phyloP scores from a whole-genome alignment of 768 basidiomycete species.

The Suillus fuscotomentosus region DNA sequence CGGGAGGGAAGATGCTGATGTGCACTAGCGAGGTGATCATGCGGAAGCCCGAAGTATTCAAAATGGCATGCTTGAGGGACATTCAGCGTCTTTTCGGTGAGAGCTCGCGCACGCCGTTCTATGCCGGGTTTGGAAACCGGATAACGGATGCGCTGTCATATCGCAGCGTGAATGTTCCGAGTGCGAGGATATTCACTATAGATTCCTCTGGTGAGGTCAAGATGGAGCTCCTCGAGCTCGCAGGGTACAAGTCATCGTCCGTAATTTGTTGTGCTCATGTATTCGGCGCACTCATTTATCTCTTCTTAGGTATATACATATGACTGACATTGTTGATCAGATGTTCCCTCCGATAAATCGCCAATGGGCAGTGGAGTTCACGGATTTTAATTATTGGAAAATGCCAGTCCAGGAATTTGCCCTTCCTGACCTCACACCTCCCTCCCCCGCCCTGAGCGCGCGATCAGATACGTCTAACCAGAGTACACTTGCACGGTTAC shows the following conservation, averaged over 20 bases:
- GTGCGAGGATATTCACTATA: conserved; percentile 94
- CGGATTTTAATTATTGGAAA: conserved; percentile 98
- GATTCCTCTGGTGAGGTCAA: conserved; percentile 94
- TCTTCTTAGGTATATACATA: conserved; percentile 81
- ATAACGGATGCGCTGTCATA: conserved; percentile 99
- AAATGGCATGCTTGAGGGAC: conserved; percentile 97
- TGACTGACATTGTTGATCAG: conserved; percentile 99
- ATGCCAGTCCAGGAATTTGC: conserved; percentile 72
- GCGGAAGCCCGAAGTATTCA: conserved; percentile 99
- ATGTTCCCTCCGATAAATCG: conserved; percentile 97
- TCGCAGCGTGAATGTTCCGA: conserved; percentile 91
- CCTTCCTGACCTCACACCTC: conserved; percentile 79
- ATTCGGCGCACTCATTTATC: not conserved
- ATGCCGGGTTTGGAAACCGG: conserved; percentile 96
- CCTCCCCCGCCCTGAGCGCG: conserved; percentile 92
- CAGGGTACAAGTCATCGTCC: conserved; percentile 95
- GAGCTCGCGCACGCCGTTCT: conserved; percentile 74
- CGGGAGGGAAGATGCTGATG: not conserved
- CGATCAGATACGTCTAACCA: conserved; percentile 83
- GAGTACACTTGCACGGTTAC: conserved; percentile 68
- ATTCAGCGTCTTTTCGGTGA: conserved; percentile 89
- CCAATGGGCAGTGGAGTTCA: conserved; percentile 86
- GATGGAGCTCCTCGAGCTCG: conserved; percentile 93
- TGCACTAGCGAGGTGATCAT: conserved; percentile 88
- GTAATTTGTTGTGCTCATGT: conserved; percentile 23